A percentile compares a stretch with the other conserved stretches of the same genome.
Evolutionary conservation across 2,329 filamentous ascomycete species (phyloP).

Genomic region (Claviceps purpurea): DNA sequence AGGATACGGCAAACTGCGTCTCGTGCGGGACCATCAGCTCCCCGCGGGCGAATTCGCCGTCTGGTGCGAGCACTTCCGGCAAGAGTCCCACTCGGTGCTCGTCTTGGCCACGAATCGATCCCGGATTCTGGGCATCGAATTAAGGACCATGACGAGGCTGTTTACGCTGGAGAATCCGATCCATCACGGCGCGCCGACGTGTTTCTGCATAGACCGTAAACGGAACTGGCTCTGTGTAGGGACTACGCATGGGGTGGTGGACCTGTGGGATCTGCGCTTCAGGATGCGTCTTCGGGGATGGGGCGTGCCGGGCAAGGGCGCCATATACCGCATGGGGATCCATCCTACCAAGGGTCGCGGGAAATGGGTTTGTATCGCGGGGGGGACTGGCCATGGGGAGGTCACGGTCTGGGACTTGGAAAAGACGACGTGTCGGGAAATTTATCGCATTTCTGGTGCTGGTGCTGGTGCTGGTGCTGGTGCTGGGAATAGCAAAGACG

Average conservation of each 20-base stretch:
- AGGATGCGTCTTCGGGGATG: conserved; percentile 75
- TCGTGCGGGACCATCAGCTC: conserved; percentile 72
- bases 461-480: conserved; percentile 21
- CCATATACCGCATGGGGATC: conserved; percentile 66
- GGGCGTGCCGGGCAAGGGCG: conserved; percentile 68
- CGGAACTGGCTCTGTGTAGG: conserved; percentile 85
- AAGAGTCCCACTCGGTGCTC: conserved; percentile 69
- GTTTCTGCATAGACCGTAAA: conserved; percentile 76
- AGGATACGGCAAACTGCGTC: conserved; percentile 64
- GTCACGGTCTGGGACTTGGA: conserved; percentile 94
- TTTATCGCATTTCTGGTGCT: conserved; percentile 52
- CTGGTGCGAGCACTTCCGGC: conserved; percentile 85
- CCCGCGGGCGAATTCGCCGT: conserved; percentile 62
- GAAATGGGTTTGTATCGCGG: conserved; percentile 77
- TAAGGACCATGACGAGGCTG: conserved; percentile 72
- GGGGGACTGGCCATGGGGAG: conserved; percentile 76
- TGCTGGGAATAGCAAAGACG: too few relatives aligned
- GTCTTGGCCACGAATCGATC: conserved; percentile 78
- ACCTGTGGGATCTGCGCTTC: conserved; percentile 96
- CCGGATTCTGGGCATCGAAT: conserved; percentile 69
- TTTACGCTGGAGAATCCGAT: conserved; percentile 77
- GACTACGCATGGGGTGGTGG: conserved; percentile 82
- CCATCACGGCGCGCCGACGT: conserved; percentile 82
- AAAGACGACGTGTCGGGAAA: conserved; percentile 74
- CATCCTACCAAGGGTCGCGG: conserved; percentile 69